Evolutionary conservation across 441 rosid genomes (phyloP).

Genomic region (Melastoma candidum): DNA sequence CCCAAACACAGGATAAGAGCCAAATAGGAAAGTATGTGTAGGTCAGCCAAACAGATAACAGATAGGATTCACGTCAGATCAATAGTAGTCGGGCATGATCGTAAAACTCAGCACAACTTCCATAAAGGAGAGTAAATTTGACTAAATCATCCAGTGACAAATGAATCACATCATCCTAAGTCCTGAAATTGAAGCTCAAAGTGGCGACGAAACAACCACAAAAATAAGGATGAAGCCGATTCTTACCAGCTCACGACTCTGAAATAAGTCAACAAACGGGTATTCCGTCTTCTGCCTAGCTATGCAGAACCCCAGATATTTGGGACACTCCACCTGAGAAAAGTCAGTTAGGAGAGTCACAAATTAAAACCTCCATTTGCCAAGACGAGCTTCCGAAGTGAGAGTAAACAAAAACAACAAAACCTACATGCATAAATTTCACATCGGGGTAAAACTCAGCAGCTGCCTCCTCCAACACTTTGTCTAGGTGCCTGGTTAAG

Average conservation of each 20-base stretch:
- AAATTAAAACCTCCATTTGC: background rate
- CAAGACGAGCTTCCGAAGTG: background rate
- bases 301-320: conserved; percentile 89
- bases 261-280: conserved; percentile 89
- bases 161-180: no score
- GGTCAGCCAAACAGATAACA: background rate
- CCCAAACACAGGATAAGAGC: conserved; percentile 5
- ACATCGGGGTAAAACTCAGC: conserved; percentile 78
- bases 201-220: background rate
- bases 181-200: no score
- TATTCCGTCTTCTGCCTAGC: conserved; percentile 80
- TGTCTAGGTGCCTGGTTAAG: conserved; percentile 72
- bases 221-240: conserved; percentile 3
- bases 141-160: no score
- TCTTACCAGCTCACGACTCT: conserved; percentile 70
- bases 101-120: no score
- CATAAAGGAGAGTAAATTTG: no score
- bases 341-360: conserved; percentile 10
- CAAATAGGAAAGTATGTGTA: background rate
- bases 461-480: conserved; percentile 80
- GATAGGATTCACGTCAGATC: no score
- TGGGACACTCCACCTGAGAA: conserved; percentile 93
- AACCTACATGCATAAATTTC: conserved; percentile 68
- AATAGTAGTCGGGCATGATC: background rate
- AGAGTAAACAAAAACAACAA: conserved; percentile 4